Conservation (phyloP, 345 rosid genomes). For the Syzygium aqueum region DNA sequence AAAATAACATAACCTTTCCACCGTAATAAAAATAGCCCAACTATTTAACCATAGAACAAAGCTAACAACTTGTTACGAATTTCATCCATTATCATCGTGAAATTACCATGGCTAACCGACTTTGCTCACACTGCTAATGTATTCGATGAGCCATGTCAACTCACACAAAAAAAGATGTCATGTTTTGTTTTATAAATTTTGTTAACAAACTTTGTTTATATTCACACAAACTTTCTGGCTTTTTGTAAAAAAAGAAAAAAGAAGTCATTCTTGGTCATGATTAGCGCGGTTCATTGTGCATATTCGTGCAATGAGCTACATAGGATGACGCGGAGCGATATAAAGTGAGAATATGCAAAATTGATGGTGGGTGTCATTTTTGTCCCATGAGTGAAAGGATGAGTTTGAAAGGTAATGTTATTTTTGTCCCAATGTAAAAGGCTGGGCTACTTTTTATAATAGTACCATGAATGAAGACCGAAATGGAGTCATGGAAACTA, state of each 20-base stretch:
- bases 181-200: neutral
- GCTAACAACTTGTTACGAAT: rapidly evolving
- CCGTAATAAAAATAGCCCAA: neutral
- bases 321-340: neutral
- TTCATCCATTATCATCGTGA: neutral
- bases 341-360: neutral
- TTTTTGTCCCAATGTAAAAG: neutral
- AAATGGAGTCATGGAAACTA: neutral
- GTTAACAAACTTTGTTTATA: too few species aligned
- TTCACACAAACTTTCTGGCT: too few species aligned
- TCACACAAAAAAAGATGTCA: neutral
- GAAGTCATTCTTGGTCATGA: neutral
- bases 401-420: neutral
- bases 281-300: neutral
- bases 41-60: neutral
- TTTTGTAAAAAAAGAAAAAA: neutral
- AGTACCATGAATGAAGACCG: neutral
- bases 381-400: neutral
- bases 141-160: neutral
- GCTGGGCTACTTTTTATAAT: neutral
- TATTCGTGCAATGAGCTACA: neutral
- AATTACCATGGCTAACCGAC: neutral
- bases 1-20: neutral
- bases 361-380: neutral
- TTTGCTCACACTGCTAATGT: neutral